phyloP scores from a whole-genome alignment of 176 grass and related monocot species.

The Oryza longistaminata region DNA sequence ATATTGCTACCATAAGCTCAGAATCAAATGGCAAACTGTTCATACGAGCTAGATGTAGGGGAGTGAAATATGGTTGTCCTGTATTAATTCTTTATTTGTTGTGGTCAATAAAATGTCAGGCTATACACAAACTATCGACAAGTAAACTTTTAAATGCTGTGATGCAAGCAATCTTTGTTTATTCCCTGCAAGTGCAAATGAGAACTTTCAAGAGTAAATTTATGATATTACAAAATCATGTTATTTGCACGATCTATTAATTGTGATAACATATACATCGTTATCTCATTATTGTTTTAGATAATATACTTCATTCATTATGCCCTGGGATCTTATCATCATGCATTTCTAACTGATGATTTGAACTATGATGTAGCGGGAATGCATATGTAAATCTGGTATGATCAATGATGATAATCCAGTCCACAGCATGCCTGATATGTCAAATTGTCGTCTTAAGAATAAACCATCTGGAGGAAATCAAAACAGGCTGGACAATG shows the following conservation, averaged over 20 bases:
- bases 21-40: not conserved
- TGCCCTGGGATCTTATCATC: not conserved
- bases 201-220: not conserved
- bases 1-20: not conserved
- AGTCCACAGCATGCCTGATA: not conserved
- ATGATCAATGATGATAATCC: slow-evolving; percentile 1
- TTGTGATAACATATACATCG: not conserved
- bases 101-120: not conserved
- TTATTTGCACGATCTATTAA: not conserved
- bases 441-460: slow-evolving; percentile 13
- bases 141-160: not conserved
- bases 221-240: not conserved
- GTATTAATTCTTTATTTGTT: not conserved
- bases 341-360: not conserved
- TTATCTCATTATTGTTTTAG: not conserved
- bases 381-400: slow-evolving; percentile 44
- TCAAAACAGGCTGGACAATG: slow-evolving; percentile 13
- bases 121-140: not conserved
- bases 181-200: not conserved
- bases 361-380: slow-evolving; percentile 33
- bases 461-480: slow-evolving; percentile 19
- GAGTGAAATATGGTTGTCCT: not conserved
- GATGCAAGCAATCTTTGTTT: not conserved
- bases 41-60: not conserved
- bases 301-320: not conserved